Base-by-base conservation (phyloP, 805 yeast genomes). In the Scheffersomyces spartinae region DNA sequence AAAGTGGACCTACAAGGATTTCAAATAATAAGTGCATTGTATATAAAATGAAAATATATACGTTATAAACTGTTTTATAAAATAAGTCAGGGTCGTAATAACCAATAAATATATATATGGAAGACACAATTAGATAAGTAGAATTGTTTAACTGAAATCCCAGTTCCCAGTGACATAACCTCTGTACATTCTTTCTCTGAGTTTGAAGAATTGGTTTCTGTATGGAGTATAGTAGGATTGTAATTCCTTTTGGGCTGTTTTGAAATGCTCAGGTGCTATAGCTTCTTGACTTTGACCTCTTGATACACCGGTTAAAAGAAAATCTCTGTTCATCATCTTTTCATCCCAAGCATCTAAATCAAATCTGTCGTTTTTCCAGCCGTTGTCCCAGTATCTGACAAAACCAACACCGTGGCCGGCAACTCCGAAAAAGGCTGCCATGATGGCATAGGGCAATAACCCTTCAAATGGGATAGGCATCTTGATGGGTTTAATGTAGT, bases 1-100 rank as follows among this genome's bases (percentile, higher is more conserved):
- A 52, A 88, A 86, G 56, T 84, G 94, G 93, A 69, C 86, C 17
- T 82, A 80, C 57, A 88, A 88, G 59, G 94, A 88, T 55, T 82
- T 81, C 45, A 76, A 77, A 55, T 77, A 61, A 42, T 25, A n/a
- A 8, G 9, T 10, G n/a, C n/a, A 13, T 26, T 18, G n/a, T 17
- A 19, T 20, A 15, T 20, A 15, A 11, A 9, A 8, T 7, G 17
- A 6, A 17, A 9, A 9, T n/a, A 25, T 23, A 18, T 23, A n/a
- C 21, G 15, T 15, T 24, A 24, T 28, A 20, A 14, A 20, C 14
- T 18, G 17, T 13, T 27, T 18, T 19, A 13, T 18, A 17, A 15
- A 15, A n/a, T 13, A 16, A 13, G 15, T 11, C 27, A n/a, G 12
- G 17, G 9, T 10, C 7, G 14, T 7, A 9, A 9, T 24, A n/a